These are phyloP conservation scores for Funneliformis caledonium DNA, from an alignment of 371 early-diverging fungal species.

Conservation along the genomic window DNA sequence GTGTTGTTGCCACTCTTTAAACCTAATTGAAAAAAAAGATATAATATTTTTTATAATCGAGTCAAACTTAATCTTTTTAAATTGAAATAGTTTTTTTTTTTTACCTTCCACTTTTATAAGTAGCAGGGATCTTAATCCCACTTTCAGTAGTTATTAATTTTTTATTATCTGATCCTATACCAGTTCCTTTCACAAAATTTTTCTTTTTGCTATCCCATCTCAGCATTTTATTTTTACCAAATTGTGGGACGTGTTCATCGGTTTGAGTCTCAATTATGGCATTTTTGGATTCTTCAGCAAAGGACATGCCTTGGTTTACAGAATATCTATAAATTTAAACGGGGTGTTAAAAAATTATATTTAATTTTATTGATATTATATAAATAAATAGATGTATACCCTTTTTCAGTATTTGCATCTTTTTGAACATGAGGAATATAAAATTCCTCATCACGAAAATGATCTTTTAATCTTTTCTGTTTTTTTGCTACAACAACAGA, in stretches of 20 bases:
- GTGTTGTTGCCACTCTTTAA: conserved; percentile 89
- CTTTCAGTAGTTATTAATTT: conserved; percentile 92
- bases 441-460: conserved; percentile 81
- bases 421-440: conserved; percentile 89
- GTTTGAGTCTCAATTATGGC: conserved; percentile 83
- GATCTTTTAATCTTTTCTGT: conserved; percentile 42
- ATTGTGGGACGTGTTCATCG: conserved; percentile 78
- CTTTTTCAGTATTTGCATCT: conserved; percentile 89
- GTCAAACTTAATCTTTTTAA: not conserved
- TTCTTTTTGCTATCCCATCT: conserved; percentile 96
- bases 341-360: too few species aligned
- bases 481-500: conserved; percentile 42
- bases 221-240: conserved; percentile 60
- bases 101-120: conserved; percentile 83
- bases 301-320: conserved; percentile 72
- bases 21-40: conserved; percentile 50
- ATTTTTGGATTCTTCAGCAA: conserved; percentile 79
- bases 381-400: conserved; percentile 43
- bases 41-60: not conserved
- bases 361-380: not conserved
- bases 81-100: not conserved
- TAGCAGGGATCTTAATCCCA: conserved; percentile 88
- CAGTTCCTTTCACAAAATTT: conserved; percentile 81
- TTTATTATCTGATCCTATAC: conserved; percentile 94
- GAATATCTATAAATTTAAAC: conserved; percentile 59